Evolutionary conservation across 257 asterid species (phyloP), one percentile per base, ranked within the genome.

Genomic region (Nicotiana sylvestris): DNA sequence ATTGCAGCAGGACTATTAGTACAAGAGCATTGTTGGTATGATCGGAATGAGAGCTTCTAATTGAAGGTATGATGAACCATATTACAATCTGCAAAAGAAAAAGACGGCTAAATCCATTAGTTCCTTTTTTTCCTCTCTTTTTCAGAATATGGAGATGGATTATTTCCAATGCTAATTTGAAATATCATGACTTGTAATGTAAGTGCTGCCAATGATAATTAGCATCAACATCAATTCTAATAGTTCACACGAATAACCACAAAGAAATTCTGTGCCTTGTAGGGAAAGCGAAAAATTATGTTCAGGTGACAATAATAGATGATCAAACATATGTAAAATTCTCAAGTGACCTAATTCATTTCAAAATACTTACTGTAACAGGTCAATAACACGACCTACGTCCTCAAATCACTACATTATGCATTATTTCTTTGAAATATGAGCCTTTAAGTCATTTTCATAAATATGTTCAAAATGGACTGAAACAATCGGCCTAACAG

Each of bases 51-150:
- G 95, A 90, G 87, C 95, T 94, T 89, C 94, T 87, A 82, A 90
- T 89, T 61, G 97, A 92, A 4, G 98, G 98, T 81, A 93, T 84
- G 77, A 94, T 90, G 66, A 86, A 90, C 98, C 98, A 94, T 90
- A 94, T 92, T 49, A 94, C 93, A 82, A 93, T 92, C 98, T 94
- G 95, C 85, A 77, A 66, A 82, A 56, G 72, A 49, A 86, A 39
- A 82, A 33, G 53, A 10, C 25, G 13, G 21, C 12, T 21, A 79
- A 68, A 46, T 74, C 64, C 46, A 51, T 0, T 0, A 27, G 8
- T 53, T 53, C 4, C 18, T 43, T 21, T 21, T 21, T 21, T 21
- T 21, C 21, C 80, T 15, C 4, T 43, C 2, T 43, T 12, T 13
- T 29, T 15, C 0, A 15, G 0, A 15, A 49, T 21, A 51, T 49